These are phyloP conservation scores for Pythium apleroticum DNA, from an alignment of 352 stramenopile genomes.

Conservation along the genomic window DNA sequence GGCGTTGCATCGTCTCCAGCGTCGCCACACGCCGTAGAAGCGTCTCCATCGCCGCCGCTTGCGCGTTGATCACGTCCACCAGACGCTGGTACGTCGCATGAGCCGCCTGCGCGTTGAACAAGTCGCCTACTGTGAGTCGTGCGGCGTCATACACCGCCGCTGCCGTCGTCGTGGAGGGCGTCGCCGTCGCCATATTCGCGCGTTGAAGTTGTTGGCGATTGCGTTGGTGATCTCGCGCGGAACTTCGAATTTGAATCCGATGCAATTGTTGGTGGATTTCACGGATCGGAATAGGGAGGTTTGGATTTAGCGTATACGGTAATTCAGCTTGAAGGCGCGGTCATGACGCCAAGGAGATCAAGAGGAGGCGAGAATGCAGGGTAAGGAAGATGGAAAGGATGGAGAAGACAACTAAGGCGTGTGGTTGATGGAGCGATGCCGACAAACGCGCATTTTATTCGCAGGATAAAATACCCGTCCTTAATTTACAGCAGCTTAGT, in stretches of 20 bases:
- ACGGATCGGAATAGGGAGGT: background rate
- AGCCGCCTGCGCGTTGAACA: constrained; percentile 55
- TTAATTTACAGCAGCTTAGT: constrained; percentile 64
- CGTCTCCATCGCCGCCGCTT: constrained; percentile 40
- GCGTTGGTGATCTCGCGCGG: background rate
- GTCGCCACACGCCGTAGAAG: constrained; percentile 34
- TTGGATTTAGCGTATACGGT: background rate
- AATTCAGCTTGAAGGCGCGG: background rate
- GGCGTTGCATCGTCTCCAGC: constrained; percentile 32
- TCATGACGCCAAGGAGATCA: background rate
- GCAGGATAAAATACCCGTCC: constrained; percentile 60
- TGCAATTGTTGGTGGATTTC: background rate
- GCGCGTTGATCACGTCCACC: constrained; percentile 62
- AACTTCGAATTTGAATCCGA: background rate
- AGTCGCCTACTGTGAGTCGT: constrained; percentile 34
- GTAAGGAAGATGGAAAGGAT: background rate
- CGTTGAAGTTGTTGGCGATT: background rate
- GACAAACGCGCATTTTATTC: constrained; percentile 80
- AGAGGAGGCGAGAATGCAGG: too few species aligned
- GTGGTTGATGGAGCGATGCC: constrained; percentile 36
- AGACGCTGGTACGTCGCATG: constrained; percentile 55
- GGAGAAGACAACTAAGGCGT: background rate
- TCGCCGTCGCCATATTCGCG: background rate
- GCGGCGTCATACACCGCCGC: background rate
- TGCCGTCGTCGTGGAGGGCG: background rate